Conservation (phyloP, 2,329 filamentous ascomycete genomes). For the Fusarium sp. region DNA sequence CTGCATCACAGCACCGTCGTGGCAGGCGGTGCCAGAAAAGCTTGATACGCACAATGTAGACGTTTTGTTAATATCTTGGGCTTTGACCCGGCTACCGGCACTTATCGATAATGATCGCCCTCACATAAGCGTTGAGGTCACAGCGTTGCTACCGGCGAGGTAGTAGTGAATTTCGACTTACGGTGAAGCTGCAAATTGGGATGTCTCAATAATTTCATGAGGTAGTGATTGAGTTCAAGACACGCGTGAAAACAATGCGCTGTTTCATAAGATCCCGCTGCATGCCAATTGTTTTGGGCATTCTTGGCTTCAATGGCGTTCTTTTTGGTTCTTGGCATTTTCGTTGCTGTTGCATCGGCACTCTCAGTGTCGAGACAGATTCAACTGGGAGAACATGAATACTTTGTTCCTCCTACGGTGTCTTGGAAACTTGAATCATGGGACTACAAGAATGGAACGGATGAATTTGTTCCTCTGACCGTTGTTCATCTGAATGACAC, state of each 20-base stretch:
- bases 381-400: constrained; percentile 13
- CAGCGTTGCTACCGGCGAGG: background rate
- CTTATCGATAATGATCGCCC: background rate
- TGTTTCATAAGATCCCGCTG: background rate
- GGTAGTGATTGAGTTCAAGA: background rate
- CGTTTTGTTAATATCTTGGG: background rate
- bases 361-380: constrained; percentile 25
- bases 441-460: background rate
- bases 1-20: too few relatives aligned
- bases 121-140: background rate
- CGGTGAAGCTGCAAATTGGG: background rate
- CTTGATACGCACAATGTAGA: background rate
- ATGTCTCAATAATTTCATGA: background rate
- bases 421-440: constrained; percentile 20
- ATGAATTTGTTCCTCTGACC: constrained; percentile 17
- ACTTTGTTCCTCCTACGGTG: constrained; percentile 16
- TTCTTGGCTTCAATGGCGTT: constrained; percentile 5
- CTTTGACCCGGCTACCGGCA: background rate
- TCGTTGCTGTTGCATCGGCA: constrained; percentile 3
- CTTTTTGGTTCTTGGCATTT: background rate
- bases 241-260: background rate
- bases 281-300: background rate
- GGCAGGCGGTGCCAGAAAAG: background rate
- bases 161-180: background rate
- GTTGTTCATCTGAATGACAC: background rate